Base-by-base conservation (phyloP, 2,329 filamentous ascomycete species). In the Magnaporthiopsis poae region DNA sequence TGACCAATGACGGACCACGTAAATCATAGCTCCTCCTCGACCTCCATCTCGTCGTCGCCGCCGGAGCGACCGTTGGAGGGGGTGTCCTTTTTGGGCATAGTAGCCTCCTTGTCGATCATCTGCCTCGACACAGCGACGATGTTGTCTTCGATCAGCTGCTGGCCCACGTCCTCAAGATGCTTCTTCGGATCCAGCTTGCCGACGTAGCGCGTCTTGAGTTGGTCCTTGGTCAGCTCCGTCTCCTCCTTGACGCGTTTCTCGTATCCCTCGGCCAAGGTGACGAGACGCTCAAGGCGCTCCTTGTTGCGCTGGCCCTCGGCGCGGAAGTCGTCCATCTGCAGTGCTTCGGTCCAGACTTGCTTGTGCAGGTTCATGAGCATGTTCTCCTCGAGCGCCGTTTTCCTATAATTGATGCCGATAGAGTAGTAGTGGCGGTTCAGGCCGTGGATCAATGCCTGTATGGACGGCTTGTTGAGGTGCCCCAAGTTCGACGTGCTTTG, bases 341-440 rank as follows among this genome's bases (percentile, higher is more conserved):
- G 79, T 5, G 94, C 95, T 78, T 99, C 95, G 0, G 96, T 99
- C 95, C 95, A 99, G 61, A 97, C 93, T 72, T 98, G 95, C 84
- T 99, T 99, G 85, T 99, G 95, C 71, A 99, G 82, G 77, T 99
- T 99, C 96, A 99, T 99, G 74, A 99, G 80, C 95, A 99, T 99
- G 79, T 96, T 98, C 83, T 99, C 96, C 78, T 99, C 95, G 64
- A 99, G 83, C 0, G 92, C 94, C 0, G 94, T 96, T 83, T 99
- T 99, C 75, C 94, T 86, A 80, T 99, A 99, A 80, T 97, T 93
- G 81, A 99, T 98, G 68, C 87, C 94, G 75, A 99, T 99, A 73
- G 92, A 96, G 84, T 99, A 99, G 84, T 99, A 99, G 82, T 99
- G 95, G 74, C 95, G 86, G 82, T 99, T 99, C 61, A 99, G 85